Base-by-base conservation (phyloP, 225 moss, liverwort and hornwort genomes). In the Pseudoscleropodium purum region DNA sequence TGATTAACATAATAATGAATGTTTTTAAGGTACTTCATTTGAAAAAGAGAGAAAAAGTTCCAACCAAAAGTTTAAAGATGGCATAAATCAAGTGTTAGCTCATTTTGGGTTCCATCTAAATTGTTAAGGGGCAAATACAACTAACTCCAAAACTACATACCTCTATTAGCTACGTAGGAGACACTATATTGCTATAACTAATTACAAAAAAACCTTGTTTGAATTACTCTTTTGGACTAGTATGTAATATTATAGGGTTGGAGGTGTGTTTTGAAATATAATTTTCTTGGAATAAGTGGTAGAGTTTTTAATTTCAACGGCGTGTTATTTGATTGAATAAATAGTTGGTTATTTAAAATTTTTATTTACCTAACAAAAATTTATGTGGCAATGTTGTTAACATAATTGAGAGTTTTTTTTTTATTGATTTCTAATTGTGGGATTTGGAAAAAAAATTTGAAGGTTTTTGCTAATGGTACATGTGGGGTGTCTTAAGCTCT, bases 381-480 rank as follows among this genome's bases (percentile, higher is more conserved):
- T 6, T 12, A 68, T n/a, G 21, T 11, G 5, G 12, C 6, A 68
- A 68, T 68, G 6, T n/a, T n/a, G 12, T 23, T n/a, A 23, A n/a
- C 4, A 4, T 13, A 7, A 7, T 23, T n/a, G 0, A n/a, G 0
- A 69, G 4, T n/a, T n/a, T n/a, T n/a, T n/a, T n/a, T n/a, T n/a
- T 69, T n/a, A 4, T 69, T 13, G 7, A 69, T n/a, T 69, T 67
- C 3, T 11, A 1, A 19, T 5, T 10, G 36, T 4, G 0, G 6
- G 20, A 20, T 37, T 67, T 67, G 6, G 11, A 66, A 36, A 20
- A 5, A 10, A 11, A 11, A 11, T 67, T 67, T 67, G 20, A 67
- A 36, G 67, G 6, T 36, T 66, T 66, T 66, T 66, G 66, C 34
- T 66, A 10, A 66, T 67, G 19, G 19, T 67, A 37, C 20, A 11